Evolutionary conservation across 495 filamentous ascomycete species (phyloP).

Genomic region (Mycothermus thermophilus): DNA sequence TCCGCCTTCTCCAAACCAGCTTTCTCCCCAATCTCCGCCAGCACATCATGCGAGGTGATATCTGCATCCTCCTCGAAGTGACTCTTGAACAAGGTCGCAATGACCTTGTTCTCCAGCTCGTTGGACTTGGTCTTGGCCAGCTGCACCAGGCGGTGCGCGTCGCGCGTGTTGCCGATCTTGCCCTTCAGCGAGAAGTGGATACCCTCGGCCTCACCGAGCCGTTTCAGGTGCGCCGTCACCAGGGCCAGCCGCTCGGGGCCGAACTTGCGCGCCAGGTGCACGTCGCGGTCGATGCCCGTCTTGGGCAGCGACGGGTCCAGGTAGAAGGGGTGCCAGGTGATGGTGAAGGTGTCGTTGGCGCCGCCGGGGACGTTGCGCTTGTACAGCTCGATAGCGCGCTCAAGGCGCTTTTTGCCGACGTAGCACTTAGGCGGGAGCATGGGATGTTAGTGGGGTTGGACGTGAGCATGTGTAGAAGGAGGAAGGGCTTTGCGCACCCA

Average conservation of each 20-base stretch:
- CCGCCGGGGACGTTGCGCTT: slow-evolving; percentile 41
- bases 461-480: neutral
- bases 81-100: slow-evolving; percentile 52
- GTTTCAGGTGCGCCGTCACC: slow-evolving; percentile 43
- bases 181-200: slow-evolving; percentile 63
- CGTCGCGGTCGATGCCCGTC: slow-evolving; percentile 9
- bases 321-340: slow-evolving; percentile 68
- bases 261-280: slow-evolving; percentile 15
- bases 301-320: slow-evolving; percentile 53
- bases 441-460: slow-evolving; percentile 1
- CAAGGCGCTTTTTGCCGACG: slow-evolving; percentile 63
- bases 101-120: slow-evolving; percentile 45
- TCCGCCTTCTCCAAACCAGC: slow-evolving; percentile 49
- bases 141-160: slow-evolving; percentile 63
- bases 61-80: slow-evolving; percentile 72
- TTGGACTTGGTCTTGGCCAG: slow-evolving; percentile 46
- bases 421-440: slow-evolving; percentile 56
- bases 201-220: slow-evolving; percentile 46
- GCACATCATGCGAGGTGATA: slow-evolving; percentile 49
- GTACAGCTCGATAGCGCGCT: slow-evolving; percentile 53
- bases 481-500: slow-evolving; percentile 32
- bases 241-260: slow-evolving; percentile 41
- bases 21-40: slow-evolving; percentile 46
- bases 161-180: slow-evolving; percentile 61
- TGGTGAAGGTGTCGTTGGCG: slow-evolving; percentile 50